A percentile compares a stretch with the other conserved stretches of the same genome.
These are phyloP conservation scores for Aegilops bicornis DNA, from an alignment of 176 grass and related monocot species.

Conservation along the genomic window DNA sequence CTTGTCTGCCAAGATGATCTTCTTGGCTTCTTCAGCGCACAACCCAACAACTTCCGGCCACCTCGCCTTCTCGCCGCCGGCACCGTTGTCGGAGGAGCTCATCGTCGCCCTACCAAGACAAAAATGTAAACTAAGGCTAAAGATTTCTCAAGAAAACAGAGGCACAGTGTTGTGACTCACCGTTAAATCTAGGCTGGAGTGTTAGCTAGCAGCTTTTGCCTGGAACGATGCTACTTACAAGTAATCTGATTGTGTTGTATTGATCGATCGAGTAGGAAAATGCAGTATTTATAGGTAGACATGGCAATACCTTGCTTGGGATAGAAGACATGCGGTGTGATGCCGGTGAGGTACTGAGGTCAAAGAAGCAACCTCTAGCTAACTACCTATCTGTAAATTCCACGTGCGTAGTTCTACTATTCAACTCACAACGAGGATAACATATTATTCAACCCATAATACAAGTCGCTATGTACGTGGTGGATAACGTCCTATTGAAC, in stretches of 20 bases:
- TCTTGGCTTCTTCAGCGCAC: not conserved
- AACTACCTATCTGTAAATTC: too few relatives aligned
- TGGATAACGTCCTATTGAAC: too few relatives aligned
- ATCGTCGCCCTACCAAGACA: not conserved
- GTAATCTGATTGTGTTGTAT: not conserved
- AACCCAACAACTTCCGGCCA: not conserved
- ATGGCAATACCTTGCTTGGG: too few relatives aligned
- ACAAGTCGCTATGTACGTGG: too few relatives aligned
- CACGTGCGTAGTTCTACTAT: too few relatives aligned
- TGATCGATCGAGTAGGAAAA: not conserved
- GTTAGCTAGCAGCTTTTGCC: not conserved
- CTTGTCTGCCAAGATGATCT: not conserved
- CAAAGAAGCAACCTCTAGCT: too few relatives aligned
- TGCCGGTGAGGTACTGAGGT: too few relatives aligned
- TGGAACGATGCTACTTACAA: not conserved
- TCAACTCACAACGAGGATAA: too few relatives aligned
- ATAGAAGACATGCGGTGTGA: too few relatives aligned
- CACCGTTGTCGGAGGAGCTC: not conserved
- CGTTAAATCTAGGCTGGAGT: too few relatives aligned
- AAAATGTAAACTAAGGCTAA: not conserved
- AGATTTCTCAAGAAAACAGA: too few relatives aligned
- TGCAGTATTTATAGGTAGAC: not conserved
- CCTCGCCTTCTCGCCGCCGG: not conserved
- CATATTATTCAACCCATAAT: too few relatives aligned
- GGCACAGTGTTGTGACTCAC: not conserved